These are phyloP conservation scores for Xerophyta viscosa DNA, from an alignment of 106 monocot species.

Conservation along the genomic window DNA sequence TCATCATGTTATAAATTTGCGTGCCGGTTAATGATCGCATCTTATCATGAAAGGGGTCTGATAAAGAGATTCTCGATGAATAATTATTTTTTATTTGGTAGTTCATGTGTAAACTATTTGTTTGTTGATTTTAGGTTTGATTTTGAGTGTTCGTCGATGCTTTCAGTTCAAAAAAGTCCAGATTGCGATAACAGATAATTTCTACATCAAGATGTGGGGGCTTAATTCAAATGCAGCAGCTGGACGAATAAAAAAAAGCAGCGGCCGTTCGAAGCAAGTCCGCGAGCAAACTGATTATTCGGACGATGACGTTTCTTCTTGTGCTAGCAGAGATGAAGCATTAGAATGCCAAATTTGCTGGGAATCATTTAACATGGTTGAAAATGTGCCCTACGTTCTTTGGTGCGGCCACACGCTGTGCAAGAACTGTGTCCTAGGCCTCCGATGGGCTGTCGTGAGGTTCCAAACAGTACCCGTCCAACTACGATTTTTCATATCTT, in stretches of 20 bases:
- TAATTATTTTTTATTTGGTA: too few relatives aligned
- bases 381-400: slow-evolving; percentile 37
- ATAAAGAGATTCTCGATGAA: too few relatives aligned
- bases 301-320: slow-evolving; percentile 51
- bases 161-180: too few relatives aligned
- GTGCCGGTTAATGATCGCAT: too few relatives aligned
- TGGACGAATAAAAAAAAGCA: slow-evolving; percentile 12
- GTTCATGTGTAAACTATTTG: too few relatives aligned
- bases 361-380: slow-evolving; percentile 41
- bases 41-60: too few relatives aligned
- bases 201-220: slow-evolving; percentile 21
- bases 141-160: too few relatives aligned
- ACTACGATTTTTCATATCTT: slow-evolving; percentile 34
- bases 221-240: slow-evolving; percentile 24
- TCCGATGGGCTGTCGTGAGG: slow-evolving; percentile 36
- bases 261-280: slow-evolving; percentile 7
- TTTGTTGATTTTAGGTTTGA: too few relatives aligned
- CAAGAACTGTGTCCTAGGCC: slow-evolving; percentile 43
- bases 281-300: slow-evolving; percentile 23
- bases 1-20: too few relatives aligned
- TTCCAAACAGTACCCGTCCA: slow-evolving; percentile 28
- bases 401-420: slow-evolving; percentile 51
- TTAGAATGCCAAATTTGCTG: slow-evolving; percentile 43
- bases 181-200: too few relatives aligned
- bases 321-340: slow-evolving; percentile 42